phyloP scores from a whole-genome alignment of 2,329 filamentous ascomycete species.

The Alternaria brassicicola region DNA sequence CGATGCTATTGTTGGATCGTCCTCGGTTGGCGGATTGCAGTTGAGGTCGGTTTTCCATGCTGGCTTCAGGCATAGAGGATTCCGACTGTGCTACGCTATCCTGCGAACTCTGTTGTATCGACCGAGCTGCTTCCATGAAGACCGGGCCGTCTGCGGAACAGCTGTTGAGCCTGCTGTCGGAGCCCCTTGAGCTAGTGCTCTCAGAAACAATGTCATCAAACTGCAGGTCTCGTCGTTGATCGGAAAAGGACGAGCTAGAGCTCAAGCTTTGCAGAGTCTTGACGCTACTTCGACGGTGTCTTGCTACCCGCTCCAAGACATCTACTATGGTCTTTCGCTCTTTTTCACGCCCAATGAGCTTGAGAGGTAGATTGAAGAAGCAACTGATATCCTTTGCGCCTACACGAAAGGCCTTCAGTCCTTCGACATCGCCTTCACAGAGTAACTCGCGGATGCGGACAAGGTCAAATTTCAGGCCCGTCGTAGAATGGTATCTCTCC shows the following conservation, averaged over 20 bases:
- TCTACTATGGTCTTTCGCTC: constrained; percentile 72
- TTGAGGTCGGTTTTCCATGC: constrained; percentile 28
- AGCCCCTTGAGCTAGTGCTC: constrained; percentile 61
- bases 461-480: constrained; percentile 83
- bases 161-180: constrained; percentile 51
- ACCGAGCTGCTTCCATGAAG: constrained; percentile 35
- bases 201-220: constrained; percentile 58
- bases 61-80: constrained; percentile 31
- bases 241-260: constrained; percentile 60
- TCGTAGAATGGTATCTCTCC: constrained; percentile 88
- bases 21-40: constrained; percentile 26
- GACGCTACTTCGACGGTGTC: constrained; percentile 59
- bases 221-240: constrained; percentile 57
- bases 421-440: constrained; percentile 72
- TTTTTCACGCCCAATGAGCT: constrained; percentile 78
- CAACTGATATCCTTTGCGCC: constrained; percentile 88
- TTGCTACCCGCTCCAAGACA: constrained; percentile 77
- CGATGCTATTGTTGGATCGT: constrained; percentile 41
- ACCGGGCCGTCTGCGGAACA: constrained; percentile 33
- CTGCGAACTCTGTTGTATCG: constrained; percentile 37
- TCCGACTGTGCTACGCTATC: constrained; percentile 37
- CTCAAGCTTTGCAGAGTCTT: constrained; percentile 58
- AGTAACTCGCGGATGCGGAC: constrained; percentile 75
- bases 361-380: constrained; percentile 83
- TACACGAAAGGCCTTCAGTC: constrained; percentile 75